A percentile compares a stretch with the other conserved stretches of the same genome.
Evolutionary conservation across 2,329 filamentous ascomycete genomes (phyloP).

Genomic region (Penicillium nordicum): DNA sequence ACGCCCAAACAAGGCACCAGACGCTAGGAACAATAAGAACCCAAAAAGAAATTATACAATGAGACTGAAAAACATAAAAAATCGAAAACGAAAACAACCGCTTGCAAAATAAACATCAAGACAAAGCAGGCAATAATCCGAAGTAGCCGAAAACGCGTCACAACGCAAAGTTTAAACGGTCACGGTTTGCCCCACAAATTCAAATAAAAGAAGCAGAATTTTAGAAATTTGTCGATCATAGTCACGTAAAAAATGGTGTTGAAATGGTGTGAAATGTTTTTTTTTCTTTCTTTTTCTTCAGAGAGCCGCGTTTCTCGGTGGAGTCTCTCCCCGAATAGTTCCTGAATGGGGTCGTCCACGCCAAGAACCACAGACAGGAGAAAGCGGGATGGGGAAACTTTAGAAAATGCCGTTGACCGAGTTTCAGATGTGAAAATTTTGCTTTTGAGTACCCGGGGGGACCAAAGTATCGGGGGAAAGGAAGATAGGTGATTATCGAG

Average conservation of each 20-base stretch:
- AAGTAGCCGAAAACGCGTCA: neutral
- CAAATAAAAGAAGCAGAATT: neutral
- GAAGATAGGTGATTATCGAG: constrained; percentile 1
- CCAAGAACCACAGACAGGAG: constrained; percentile 3
- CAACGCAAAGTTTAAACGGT: constrained; percentile 3
- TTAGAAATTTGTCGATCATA: constrained; percentile 16
- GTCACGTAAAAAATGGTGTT: constrained; percentile 10
- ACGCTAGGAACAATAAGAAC: constrained; percentile 1
- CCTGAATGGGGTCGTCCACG: constrained; percentile 4
- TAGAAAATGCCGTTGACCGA: neutral
- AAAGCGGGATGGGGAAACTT: constrained; percentile 1
- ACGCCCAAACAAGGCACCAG: constrained; percentile 12
- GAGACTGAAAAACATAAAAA: neutral
- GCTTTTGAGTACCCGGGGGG: neutral
- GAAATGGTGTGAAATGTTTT: too few relatives aligned
- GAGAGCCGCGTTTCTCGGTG: constrained; percentile 2
- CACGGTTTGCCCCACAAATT: neutral
- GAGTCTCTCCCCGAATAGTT: constrained; percentile 10
- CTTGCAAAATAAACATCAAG: neutral
- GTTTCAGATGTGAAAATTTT: neutral
- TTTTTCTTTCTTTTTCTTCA: neutral
- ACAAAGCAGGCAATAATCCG: neutral
- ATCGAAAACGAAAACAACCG: too few relatives aligned
- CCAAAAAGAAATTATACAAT: neutral
- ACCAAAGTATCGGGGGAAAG: neutral